A percentile compares a stretch with the other conserved stretches of the same genome.
These are phyloP conservation scores for Tremellales sp. DNA, from an alignment of 1,284 basidiomycete species.

Conservation along the genomic window DNA sequence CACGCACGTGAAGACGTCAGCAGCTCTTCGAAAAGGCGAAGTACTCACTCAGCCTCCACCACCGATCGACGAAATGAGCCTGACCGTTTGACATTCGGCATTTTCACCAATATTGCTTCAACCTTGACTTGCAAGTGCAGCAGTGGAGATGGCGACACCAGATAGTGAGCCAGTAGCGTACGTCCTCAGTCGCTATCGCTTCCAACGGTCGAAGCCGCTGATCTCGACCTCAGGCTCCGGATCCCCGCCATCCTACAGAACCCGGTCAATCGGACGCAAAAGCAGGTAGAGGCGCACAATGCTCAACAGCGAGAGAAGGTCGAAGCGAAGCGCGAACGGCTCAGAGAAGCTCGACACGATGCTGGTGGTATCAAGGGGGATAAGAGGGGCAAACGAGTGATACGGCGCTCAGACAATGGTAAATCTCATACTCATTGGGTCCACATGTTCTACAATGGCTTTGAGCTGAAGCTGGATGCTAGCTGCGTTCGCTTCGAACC, in stretches of 20 bases:
- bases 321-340: slow-evolving; percentile 27
- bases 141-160: too few species aligned
- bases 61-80: too few species aligned
- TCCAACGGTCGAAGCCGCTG: not conserved
- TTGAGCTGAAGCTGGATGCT: not conserved
- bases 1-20: too few species aligned
- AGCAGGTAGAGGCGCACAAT: slow-evolving; percentile 41
- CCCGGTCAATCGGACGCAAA: slow-evolving; percentile 25
- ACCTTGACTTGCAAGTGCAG: too few species aligned
- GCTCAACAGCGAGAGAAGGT: slow-evolving; percentile 44
- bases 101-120: too few species aligned
- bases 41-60: too few species aligned
- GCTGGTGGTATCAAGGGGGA: slow-evolving; percentile 7
- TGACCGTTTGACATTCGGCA: too few species aligned
- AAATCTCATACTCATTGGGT: not conserved
- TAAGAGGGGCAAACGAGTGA: slow-evolving; percentile 38
- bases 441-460: not conserved
- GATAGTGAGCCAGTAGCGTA: too few species aligned
- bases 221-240: slow-evolving; percentile 25
- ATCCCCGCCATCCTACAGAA: slow-evolving; percentile 48
- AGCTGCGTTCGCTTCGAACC: slow-evolving; percentile 43
- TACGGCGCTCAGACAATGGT: slow-evolving; percentile 45
- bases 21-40: too few species aligned
- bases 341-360: not conserved
- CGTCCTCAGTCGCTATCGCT: not conserved